Percentiles rank a stretch among this genome's conserved stretches.
Evolutionary conservation across 192 early-diverging fungal genomes (phyloP).

Genomic region (Dispira parvispora): DNA sequence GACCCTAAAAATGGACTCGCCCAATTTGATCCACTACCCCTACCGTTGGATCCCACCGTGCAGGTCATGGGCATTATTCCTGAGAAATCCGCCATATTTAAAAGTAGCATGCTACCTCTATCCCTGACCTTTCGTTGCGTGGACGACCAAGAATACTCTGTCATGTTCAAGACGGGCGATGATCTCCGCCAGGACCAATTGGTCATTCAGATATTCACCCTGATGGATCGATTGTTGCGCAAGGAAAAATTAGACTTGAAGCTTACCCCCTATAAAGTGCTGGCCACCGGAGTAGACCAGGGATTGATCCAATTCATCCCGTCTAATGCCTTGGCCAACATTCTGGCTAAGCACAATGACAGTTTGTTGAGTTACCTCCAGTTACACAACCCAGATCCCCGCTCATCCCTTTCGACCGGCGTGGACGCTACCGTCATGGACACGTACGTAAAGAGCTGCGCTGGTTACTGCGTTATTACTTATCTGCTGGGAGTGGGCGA

Average conservation of each 20-base stretch:
- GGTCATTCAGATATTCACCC: constrained; percentile 89
- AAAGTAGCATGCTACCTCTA: constrained; percentile 77
- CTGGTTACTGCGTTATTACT: constrained; percentile 98
- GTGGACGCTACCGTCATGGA: constrained; percentile 72
- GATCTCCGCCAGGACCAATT: constrained; percentile 96
- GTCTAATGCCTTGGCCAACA: constrained; percentile 74
- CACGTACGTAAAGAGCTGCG: constrained; percentile 88
- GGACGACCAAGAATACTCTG: constrained; percentile 79
- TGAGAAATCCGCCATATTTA: constrained; percentile 72
- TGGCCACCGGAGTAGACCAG: constrained; percentile 88
- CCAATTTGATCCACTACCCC: constrained; percentile 64
- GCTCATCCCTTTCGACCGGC: constrained; percentile 37
- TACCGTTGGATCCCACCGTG: constrained; percentile 83
- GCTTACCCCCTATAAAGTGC: constrained; percentile 86
- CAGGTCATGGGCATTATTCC: constrained; percentile 76
- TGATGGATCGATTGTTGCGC: constrained; percentile 89
- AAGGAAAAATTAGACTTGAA: constrained; percentile 93
- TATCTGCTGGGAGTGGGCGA: constrained; percentile 97
- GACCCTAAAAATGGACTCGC: constrained; percentile 73
- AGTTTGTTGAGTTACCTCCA: constrained; percentile 69
- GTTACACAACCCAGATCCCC: constrained; percentile 48
- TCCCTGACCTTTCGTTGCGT: constrained; percentile 65
- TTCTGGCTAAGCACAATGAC: constrained; percentile 72
- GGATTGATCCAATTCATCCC: constrained; percentile 91
- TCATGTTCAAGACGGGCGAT: constrained; percentile 97